phyloP scores from a whole-genome alignment of 208 protist genomes.

The Kentomonas sorsogonicus region DNA sequence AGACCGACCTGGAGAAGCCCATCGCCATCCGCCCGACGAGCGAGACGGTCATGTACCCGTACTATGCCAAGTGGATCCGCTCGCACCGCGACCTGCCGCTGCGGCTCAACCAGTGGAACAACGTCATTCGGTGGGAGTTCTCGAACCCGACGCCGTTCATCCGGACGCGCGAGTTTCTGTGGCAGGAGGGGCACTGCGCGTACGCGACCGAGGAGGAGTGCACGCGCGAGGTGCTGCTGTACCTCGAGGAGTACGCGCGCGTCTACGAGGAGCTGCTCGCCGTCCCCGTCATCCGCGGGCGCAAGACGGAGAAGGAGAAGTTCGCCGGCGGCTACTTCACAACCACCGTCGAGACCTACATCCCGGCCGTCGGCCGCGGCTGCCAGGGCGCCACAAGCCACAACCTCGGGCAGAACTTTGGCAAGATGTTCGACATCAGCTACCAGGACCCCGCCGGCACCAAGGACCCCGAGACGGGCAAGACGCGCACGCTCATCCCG shows the following conservation, averaged over 20 bases:
- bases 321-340: constrained; percentile 98
- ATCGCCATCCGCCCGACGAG: constrained; percentile 98
- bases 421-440: constrained; percentile 97
- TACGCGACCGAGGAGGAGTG: constrained; percentile 93
- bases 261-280: constrained; percentile 98
- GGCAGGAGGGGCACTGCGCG: constrained; percentile 98
- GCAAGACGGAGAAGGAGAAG: constrained; percentile 98
- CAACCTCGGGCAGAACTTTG: constrained; percentile 97
- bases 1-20: constrained; percentile 89
- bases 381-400: constrained; percentile 96
- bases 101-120: constrained; percentile 97
- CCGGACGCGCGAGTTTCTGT: constrained; percentile 98
- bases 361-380: constrained; percentile 93
- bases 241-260: constrained; percentile 93
- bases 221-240: constrained; percentile 90
- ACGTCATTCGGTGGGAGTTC: constrained; percentile 99
- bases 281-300: constrained; percentile 95
- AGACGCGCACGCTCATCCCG: constrained; percentile 82
- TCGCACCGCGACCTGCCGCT: constrained; percentile 98
- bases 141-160: constrained; percentile 99
- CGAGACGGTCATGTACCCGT: constrained; percentile 99
- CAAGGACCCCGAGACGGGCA: too few species aligned
- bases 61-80: constrained; percentile 97
- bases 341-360: constrained; percentile 98
- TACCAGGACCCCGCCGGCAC: constrained; percentile 91